phyloP scores from a whole-genome alignment of 2,329 filamentous ascomycete species.

The Aspergillus candidus region DNA sequence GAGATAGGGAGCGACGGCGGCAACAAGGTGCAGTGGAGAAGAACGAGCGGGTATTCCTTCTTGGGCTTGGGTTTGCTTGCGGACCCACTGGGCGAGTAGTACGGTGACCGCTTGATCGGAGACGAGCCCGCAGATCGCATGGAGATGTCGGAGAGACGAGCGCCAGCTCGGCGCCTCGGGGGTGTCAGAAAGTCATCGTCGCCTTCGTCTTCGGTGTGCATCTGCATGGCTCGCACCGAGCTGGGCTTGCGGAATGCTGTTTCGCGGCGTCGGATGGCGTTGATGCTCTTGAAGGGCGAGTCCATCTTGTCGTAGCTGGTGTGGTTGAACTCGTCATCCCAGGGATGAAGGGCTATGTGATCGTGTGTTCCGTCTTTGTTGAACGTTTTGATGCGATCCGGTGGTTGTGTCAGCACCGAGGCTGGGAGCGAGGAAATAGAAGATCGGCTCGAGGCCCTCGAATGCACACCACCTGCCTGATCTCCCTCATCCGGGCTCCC shows the following conservation, averaged over 20 bases:
- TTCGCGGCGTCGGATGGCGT: conserved; percentile 26
- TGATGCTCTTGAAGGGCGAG: too few species aligned
- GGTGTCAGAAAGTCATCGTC: conserved; percentile 36
- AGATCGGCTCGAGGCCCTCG: conserved; percentile 34
- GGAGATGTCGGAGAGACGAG: conserved; percentile 24
- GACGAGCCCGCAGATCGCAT: conserved; percentile 30
- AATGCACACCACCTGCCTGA: conserved; percentile 18
- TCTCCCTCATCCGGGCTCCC: conserved; percentile 24
- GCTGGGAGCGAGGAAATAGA: conserved; percentile 38
- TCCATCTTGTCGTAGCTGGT: neutral
- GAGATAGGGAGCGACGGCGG: conserved; percentile 48
- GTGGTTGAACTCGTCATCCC: conserved; percentile 14
- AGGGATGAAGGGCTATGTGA: conserved; percentile 11
- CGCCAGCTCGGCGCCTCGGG: conserved; percentile 24
- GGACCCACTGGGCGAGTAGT: conserved; percentile 27
- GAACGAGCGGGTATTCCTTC: conserved; percentile 51
- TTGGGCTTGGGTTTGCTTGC: conserved; percentile 29
- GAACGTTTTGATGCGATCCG: conserved; percentile 20
- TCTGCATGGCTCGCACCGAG: conserved; percentile 41
- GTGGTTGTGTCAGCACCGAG: conserved; percentile 32
- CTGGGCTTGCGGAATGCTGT: conserved; percentile 41
- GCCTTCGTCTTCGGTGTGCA: conserved; percentile 39
- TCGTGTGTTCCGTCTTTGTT: conserved; percentile 14
- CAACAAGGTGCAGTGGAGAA: conserved; percentile 56
- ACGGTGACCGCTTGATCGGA: conserved; percentile 28